Conservation (phyloP, 345 rosid genomes). For the Moricandia arvensis region DNA sequence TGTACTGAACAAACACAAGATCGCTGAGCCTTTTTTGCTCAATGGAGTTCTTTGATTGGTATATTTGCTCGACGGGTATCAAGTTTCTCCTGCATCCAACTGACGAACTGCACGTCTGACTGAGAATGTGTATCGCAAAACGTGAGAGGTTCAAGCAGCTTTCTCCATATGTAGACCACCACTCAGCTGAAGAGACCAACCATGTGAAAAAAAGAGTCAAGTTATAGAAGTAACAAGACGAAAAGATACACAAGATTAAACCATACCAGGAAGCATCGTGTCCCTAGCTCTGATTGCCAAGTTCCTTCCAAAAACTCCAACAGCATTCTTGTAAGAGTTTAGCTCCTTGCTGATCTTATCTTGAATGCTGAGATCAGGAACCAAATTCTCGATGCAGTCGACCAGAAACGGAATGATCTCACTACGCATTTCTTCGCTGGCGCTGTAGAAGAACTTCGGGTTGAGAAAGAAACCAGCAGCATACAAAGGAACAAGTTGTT, state of each 20-base stretch:
- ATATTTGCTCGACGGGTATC: constrained; percentile 50
- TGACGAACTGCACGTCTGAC: constrained; percentile 69
- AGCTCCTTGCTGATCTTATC: constrained; percentile 7
- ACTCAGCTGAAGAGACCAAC: constrained; percentile 56
- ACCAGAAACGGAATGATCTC: constrained; percentile 56
- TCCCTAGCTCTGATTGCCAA: background rate
- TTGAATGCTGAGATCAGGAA: constrained; percentile 2
- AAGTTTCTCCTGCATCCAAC: constrained; percentile 42
- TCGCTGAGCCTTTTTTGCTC: constrained; percentile 72
- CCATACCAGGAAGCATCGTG: background rate
- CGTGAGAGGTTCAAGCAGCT: constrained; percentile 86
- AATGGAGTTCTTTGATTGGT: constrained; percentile 61
- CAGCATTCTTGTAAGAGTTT: background rate
- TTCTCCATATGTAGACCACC: constrained; percentile 97
- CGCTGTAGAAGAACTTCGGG: constrained; percentile 75
- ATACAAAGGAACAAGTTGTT: constrained; percentile 60
- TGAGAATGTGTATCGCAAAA: constrained; percentile 67
- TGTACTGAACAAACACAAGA: constrained; percentile 76
- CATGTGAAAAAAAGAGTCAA: constrained; percentile 13
- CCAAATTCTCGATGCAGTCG: constrained; percentile 20
- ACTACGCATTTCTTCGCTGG: constrained; percentile 58
- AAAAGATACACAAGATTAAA: background rate
- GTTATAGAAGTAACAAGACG: background rate
- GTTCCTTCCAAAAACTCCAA: background rate
- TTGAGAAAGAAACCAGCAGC: constrained; percentile 88